phyloP scores from a whole-genome alignment of 306 rosid species.

The Argentina anserina region DNA sequence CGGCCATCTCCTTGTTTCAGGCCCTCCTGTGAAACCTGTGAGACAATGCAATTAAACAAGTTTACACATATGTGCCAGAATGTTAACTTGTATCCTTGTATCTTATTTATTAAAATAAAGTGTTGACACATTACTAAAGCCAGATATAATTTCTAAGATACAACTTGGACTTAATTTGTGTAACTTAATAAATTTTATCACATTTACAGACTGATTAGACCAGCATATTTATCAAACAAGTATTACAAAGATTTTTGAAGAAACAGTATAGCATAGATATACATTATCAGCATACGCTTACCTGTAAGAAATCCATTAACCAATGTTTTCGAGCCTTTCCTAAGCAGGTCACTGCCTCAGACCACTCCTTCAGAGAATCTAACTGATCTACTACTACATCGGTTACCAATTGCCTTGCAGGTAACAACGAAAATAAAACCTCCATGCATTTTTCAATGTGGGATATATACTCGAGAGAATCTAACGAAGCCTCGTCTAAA shows the following conservation, averaged over 20 bases:
- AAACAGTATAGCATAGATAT: not conserved
- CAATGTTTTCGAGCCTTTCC: constrained; percentile 72
- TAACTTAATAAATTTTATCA: not conserved
- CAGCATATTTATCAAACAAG: not conserved
- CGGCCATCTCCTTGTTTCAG: constrained; percentile 37
- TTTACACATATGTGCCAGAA: not conserved
- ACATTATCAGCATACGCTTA: constrained; percentile 17
- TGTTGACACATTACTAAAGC: not conserved
- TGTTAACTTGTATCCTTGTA: not conserved
- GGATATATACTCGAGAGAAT: constrained; percentile 50
- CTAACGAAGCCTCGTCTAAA: constrained; percentile 65
- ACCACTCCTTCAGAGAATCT: constrained; percentile 58
- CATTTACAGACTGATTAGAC: not conserved
- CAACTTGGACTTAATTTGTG: constrained; percentile 8
- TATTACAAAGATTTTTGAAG: not conserved
- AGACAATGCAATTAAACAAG: not conserved
- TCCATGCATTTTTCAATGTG: constrained; percentile 73
- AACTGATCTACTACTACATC: constrained; percentile 19
- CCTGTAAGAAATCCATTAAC: constrained; percentile 73
- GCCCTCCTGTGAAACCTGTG: constrained; percentile 61
- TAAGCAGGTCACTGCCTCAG: constrained; percentile 69
- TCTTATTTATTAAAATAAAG: not conserved
- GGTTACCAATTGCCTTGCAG: constrained; percentile 31
- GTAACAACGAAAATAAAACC: constrained; percentile 73
- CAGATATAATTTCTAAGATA: not conserved